These are phyloP conservation scores for Venturia oleaginea DNA, from an alignment of 2,329 filamentous ascomycete species.

Conservation along the genomic window DNA sequence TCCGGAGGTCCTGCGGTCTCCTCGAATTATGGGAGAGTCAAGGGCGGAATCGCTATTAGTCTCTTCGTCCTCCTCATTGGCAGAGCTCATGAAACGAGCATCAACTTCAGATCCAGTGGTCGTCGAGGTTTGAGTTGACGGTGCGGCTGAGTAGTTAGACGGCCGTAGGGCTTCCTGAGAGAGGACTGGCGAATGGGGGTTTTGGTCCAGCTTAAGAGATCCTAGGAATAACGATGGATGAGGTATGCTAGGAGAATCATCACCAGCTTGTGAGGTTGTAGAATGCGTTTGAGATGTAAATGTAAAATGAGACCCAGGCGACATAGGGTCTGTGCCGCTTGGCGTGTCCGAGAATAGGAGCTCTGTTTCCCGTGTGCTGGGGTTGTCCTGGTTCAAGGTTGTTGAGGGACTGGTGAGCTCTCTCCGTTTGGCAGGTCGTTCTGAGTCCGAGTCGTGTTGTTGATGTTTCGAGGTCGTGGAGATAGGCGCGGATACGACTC, in stretches of 20 bases:
- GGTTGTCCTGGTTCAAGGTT: conserved; percentile 19
- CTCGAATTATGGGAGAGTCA: conserved; percentile 65
- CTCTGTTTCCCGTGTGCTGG: background rate
- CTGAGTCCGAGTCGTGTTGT: conserved; percentile 14
- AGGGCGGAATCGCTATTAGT: conserved; percentile 68
- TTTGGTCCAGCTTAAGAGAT: conserved; percentile 2
- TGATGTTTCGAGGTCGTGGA: background rate
- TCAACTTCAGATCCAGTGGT: conserved; percentile 63
- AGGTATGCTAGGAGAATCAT: conserved; percentile 4
- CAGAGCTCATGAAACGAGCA: conserved; percentile 52
- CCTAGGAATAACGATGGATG: background rate
- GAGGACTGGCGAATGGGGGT: conserved; percentile 14
- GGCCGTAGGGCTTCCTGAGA: conserved; percentile 27
- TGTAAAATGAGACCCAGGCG: background rate
- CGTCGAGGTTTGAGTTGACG: conserved; percentile 54
- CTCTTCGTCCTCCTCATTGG: conserved; percentile 70
- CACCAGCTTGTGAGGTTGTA: background rate
- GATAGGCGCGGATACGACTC: background rate
- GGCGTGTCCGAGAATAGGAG: background rate
- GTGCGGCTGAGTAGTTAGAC: conserved; percentile 45
- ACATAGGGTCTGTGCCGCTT: conserved; percentile 1
- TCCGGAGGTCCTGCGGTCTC: conserved; percentile 54
- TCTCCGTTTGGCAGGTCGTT: conserved; percentile 24
- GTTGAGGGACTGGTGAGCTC: conserved; percentile 33
- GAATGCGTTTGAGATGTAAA: conserved; percentile 17